Evolutionary conservation across 2,329 filamentous ascomycete species (phyloP).

Genomic region (Sporothrix dimorphospora): DNA sequence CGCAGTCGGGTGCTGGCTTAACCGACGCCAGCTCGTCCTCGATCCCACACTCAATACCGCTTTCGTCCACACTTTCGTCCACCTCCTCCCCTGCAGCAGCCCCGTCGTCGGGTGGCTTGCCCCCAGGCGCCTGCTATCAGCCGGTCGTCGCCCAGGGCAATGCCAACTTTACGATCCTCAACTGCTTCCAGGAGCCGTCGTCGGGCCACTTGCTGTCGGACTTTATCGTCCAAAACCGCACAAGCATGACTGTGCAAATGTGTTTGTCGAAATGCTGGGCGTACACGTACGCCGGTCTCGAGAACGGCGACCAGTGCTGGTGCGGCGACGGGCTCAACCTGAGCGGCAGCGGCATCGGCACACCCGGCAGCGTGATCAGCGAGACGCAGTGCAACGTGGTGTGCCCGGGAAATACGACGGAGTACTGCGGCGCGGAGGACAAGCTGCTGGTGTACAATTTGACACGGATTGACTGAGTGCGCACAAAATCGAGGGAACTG

Average conservation of each 20-base stretch:
- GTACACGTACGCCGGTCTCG: constrained; percentile 44
- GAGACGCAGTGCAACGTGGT: constrained; percentile 25
- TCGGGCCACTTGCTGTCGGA: constrained; percentile 31
- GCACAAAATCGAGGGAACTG: no score
- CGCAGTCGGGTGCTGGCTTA: neutral
- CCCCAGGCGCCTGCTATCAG: neutral
- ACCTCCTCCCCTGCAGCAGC: neutral
- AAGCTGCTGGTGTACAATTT: constrained; percentile 33
- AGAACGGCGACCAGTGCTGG: constrained; percentile 48
- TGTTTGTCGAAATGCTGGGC: constrained; percentile 40
- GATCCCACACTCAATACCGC: no score
- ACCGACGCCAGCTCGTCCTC: no score
- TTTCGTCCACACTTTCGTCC: neutral
- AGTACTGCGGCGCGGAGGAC: constrained; percentile 30
- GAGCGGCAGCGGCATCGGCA: constrained; percentile 34
- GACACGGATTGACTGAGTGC: constrained; percentile 6
- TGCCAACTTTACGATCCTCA: constrained; percentile 35
- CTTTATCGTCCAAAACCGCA: constrained; percentile 23
- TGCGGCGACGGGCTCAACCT: constrained; percentile 41
- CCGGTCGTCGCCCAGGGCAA: constrained; percentile 25
- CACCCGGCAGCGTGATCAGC: constrained; percentile 2
- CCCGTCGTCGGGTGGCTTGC: neutral
- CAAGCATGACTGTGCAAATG: constrained; percentile 39
- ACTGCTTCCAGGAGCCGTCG: constrained; percentile 35
- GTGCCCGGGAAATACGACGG: constrained; percentile 31